Evolutionary conservation across 345 rosid species (phyloP).

Genomic region (Hibiscus mutabilis): DNA sequence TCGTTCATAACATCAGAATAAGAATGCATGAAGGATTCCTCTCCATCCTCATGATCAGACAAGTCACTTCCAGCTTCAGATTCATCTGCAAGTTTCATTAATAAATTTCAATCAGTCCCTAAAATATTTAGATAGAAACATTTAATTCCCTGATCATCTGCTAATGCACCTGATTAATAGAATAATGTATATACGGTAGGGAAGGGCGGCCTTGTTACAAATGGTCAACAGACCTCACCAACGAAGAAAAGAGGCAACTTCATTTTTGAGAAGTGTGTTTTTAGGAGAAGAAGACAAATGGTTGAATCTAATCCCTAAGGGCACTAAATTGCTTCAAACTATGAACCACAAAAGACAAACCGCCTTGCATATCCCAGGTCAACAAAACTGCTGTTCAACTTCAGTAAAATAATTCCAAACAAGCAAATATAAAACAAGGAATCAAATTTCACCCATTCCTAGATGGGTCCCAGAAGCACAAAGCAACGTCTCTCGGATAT

Average conservation of each 20-base stretch:
- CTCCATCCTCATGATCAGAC: constrained; percentile 31
- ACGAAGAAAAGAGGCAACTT: not conserved
- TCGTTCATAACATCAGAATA: constrained; percentile 60
- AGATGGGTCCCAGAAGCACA: not conserved
- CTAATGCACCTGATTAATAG: not conserved
- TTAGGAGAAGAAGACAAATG: not conserved
- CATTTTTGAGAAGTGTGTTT: not conserved
- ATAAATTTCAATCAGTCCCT: not conserved
- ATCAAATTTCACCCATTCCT: not conserved
- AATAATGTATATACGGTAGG: not conserved
- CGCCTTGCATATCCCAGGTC: not conserved
- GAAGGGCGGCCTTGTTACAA: not conserved
- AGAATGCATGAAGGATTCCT: constrained; percentile 47
- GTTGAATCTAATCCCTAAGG: not conserved
- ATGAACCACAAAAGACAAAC: not conserved
- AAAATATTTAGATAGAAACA: not conserved
- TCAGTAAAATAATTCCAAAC: not conserved
- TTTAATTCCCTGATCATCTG: not conserved
- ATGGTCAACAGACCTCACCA: too few species aligned
- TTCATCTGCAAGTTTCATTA: constrained; percentile 33
- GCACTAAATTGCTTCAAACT: not conserved
- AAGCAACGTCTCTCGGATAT: not conserved
- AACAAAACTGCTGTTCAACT: not conserved
- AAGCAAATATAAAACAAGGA: not conserved
- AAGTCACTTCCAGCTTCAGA: constrained; percentile 43